Evolutionary conservation across 805 yeast genomes (phyloP).

Genomic region (Myxozyma vanderwaltii): DNA sequence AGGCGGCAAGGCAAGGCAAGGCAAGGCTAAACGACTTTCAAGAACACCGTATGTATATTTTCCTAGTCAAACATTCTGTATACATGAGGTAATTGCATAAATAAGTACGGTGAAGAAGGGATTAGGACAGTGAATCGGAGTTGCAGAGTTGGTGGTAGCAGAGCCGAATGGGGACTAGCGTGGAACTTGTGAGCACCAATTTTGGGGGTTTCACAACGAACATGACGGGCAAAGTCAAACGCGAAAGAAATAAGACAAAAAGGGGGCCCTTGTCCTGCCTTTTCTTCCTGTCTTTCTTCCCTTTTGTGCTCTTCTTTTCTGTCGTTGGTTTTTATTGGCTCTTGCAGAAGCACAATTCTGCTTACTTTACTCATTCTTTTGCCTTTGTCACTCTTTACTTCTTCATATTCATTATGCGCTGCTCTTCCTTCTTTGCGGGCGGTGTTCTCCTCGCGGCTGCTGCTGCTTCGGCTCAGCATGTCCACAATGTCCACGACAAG

Average conservation of each 20-base stretch:
- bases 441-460: conserved; percentile 20
- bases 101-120: too few species aligned
- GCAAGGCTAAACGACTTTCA: too few species aligned
- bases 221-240: neutral
- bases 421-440: conserved; percentile 17
- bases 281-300: neutral
- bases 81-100: too few species aligned
- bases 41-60: too few species aligned
- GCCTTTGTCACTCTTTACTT: neutral
- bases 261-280: neutral
- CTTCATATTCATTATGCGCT: conserved; percentile 2
- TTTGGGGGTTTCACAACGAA: neutral
- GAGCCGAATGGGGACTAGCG: neutral
- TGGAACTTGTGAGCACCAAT: too few species aligned
- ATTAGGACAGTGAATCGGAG: too few species aligned
- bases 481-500: conserved; percentile 16
- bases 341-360: conserved; percentile 33
- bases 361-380: conserved; percentile 1
- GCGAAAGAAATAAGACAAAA: neutral
- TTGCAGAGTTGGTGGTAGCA: neutral
- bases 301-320: neutral
- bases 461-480: conserved; percentile 5
- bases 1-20: too few species aligned
- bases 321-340: conserved; percentile 12
- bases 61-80: too few species aligned